Base-by-base conservation (phyloP, 441 rosid species). In the Gossypium davidsonii region DNA sequence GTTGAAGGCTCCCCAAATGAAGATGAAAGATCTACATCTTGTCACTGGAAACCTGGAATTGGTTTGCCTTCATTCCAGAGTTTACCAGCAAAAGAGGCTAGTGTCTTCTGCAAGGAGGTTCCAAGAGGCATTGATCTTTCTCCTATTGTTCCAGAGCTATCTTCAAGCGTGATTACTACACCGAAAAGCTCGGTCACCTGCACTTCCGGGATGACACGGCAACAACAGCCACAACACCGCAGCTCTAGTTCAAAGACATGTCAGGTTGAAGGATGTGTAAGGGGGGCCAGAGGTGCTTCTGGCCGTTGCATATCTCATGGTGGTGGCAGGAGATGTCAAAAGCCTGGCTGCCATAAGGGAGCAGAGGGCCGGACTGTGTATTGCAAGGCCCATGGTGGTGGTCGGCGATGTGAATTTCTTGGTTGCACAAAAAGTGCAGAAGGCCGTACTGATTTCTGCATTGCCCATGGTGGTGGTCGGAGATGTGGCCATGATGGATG, bases 401-500 rank as follows among this genome's bases (percentile, higher is more conserved):
- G 99, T 48, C 90, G 98, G 15, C 86, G 99, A 31, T 94, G 99
- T 71, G 99, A 94, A 48, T 85, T 78, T 75, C 96, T 94, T n/a
- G 99, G 99, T 48, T 94, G 99, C 83, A 94, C 99, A 31, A 94
- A 94, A 81, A 92, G 98, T 71, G 99, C 99, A 7, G 99, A 94
- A 83, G 99, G 99, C 52, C 90, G 96, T 62, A 94, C 99, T 15
- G 98, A 94, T 72, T 92, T 72, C 60, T 94, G 99, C 76, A 94
- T 94, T 70, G 97, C 98, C 14, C 99, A 94, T 67, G 99, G 99
- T 61, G 99, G 99, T 62, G 99, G 99, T 3, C 77, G 97, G 63
- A 87, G 99, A 84, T 94, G 99, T 75, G 88, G 89, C 72, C 85
- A 77, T 66, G 94, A 86, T 1, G 89, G 91, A 62, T 94, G 99